Conservation (phyloP, 306 rosid genomes). For the Citrullus mucosospermus region DNA sequence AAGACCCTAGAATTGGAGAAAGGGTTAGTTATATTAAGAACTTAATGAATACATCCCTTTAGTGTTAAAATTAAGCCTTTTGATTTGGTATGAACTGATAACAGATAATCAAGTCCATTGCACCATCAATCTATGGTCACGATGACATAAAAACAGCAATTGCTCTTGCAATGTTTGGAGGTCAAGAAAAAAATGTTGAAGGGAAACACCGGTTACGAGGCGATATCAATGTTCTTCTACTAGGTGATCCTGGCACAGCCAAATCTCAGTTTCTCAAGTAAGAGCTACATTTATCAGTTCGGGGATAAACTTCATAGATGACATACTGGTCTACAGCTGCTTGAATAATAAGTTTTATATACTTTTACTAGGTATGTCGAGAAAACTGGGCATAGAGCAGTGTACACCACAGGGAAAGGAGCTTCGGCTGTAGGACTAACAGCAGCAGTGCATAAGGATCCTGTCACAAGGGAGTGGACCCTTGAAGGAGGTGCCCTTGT, state of each 20-base stretch:
- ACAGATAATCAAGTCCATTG: constrained; percentile 87
- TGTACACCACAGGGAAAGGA: constrained; percentile 96
- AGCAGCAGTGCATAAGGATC: constrained; percentile 98
- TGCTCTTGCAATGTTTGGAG: constrained; percentile 98
- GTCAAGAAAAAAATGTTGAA: constrained; percentile 82
- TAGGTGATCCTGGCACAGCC: constrained; percentile 99
- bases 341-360: background rate
- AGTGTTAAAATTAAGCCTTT: constrained; percentile 3
- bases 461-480: constrained; percentile 98
- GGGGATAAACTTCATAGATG: background rate
- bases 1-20: constrained; percentile 94
- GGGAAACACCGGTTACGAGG: constrained; percentile 89
- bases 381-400: constrained; percentile 97
- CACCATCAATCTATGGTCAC: constrained; percentile 95
- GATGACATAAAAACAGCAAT: constrained; percentile 92
- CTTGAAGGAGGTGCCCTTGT: constrained; percentile 99
- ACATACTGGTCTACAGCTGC: background rate
- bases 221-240: constrained; percentile 88
- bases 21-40: constrained; percentile 45
- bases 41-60: background rate
- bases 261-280: constrained; percentile 98
- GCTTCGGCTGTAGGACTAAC: constrained; percentile 99
- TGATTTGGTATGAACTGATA: constrained; percentile 7
- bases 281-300: constrained; percentile 15
- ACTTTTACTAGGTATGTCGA: constrained; percentile 57